These are phyloP conservation scores for Thelonectria discophora DNA, from an alignment of 2,329 filamentous ascomycete genomes.

Conservation along the genomic window DNA sequence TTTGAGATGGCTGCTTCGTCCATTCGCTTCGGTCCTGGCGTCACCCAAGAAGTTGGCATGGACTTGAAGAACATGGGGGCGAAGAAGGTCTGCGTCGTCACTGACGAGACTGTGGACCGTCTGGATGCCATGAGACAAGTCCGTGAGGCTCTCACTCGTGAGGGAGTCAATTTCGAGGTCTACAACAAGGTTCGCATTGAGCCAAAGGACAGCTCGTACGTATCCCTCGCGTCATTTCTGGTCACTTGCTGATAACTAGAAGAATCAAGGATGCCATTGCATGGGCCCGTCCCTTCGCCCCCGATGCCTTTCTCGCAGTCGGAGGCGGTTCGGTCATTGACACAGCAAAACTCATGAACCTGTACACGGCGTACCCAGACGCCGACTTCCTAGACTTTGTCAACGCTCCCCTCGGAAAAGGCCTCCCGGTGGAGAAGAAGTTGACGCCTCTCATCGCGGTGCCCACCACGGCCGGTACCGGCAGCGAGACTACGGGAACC, in stretches of 20 bases:
- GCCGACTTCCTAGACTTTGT: slow-evolving; percentile 98
- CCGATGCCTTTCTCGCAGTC: slow-evolving; percentile 93
- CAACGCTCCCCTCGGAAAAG: slow-evolving; percentile 91
- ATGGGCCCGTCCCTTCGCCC: slow-evolving; percentile 80
- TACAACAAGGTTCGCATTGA: slow-evolving; percentile 85
- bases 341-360: slow-evolving; percentile 98
- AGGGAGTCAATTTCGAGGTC: slow-evolving; percentile 83
- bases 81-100: slow-evolving; percentile 90
- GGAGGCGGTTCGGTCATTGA: slow-evolving; percentile 93
- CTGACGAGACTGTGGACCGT: slow-evolving; percentile 82
- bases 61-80: slow-evolving; percentile 92
- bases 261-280: slow-evolving; percentile 90
- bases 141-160: slow-evolving; percentile 77
- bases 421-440: slow-evolving; percentile 75
- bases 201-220: slow-evolving; percentile 91
- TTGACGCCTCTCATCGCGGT: slow-evolving; percentile 82
- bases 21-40: slow-evolving; percentile 92
- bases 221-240: slow-evolving; percentile 28
- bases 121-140: slow-evolving; percentile 92
- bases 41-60: slow-evolving; percentile 97
- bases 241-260: slow-evolving; percentile 14
- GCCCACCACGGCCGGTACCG: slow-evolving; percentile 84
- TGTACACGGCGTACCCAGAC: slow-evolving; percentile 90
- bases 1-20: slow-evolving; percentile 98
- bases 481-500: slow-evolving; percentile 95